A percentile compares a stretch with the other conserved stretches of the same genome.
These are phyloP conservation scores for Jacaranda copaia DNA, from an alignment of 257 asterid genomes.

Conservation along the genomic window DNA sequence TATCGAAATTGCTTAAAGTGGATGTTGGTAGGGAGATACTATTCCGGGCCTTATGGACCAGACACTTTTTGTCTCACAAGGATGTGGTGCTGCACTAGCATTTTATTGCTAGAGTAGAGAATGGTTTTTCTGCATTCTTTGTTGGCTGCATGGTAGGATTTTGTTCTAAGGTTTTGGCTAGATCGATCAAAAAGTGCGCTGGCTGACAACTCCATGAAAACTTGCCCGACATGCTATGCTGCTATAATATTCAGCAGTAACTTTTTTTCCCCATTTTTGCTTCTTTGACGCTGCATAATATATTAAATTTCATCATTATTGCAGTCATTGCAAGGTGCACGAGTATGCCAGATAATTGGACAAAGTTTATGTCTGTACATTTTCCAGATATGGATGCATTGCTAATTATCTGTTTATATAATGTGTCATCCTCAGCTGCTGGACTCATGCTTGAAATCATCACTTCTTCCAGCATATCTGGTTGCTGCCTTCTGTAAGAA, in stretches of 20 bases:
- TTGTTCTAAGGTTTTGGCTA: background rate
- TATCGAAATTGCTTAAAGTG: background rate
- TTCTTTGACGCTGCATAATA: background rate
- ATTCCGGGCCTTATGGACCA: background rate
- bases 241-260: background rate
- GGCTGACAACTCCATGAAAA: background rate
- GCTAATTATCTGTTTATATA: slow-evolving; percentile 25
- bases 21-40: background rate
- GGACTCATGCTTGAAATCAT: slow-evolving; percentile 91
- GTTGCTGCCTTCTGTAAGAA: slow-evolving; percentile 95
- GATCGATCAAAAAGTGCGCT: background rate
- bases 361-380: slow-evolving; percentile 13
- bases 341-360: background rate
- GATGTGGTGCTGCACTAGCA: background rate
- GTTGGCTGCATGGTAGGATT: slow-evolving; percentile 12
- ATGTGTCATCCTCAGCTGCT: slow-evolving; percentile 67
- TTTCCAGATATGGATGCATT: background rate
- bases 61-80: background rate
- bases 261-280: background rate
- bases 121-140: background rate
- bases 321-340: slow-evolving; percentile 15
- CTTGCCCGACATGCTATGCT: background rate
- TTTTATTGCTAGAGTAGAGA: background rate
- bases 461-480: slow-evolving; percentile 96
- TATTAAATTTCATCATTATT: background rate